Conservation (phyloP, 805 yeast species). For the Yarrowia sp. region DNA sequence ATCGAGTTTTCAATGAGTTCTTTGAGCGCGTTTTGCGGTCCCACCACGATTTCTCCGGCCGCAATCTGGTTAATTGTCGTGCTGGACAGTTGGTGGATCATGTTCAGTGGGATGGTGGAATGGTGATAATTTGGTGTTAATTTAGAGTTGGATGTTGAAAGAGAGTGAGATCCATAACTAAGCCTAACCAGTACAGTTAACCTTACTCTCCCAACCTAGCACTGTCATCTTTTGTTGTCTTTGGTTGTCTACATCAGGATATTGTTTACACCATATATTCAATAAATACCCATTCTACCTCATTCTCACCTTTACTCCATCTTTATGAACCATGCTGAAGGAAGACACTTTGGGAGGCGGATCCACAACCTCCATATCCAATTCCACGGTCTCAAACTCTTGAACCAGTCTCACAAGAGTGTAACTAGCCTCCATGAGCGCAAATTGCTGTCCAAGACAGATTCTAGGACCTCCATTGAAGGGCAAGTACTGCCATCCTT, state of each 20-base stretch:
- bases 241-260: too few species aligned
- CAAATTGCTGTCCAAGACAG: conserved; percentile 52
- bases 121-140: background rate
- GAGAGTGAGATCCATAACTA: too few species aligned
- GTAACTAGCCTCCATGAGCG: conserved; percentile 47
- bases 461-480: conserved; percentile 52
- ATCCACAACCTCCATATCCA: background rate
- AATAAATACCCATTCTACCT: too few species aligned
- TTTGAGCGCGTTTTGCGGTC: conserved; percentile 91
- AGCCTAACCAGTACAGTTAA: too few species aligned
- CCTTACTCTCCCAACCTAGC: too few species aligned
- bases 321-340: background rate
- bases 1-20: conserved; percentile 90
- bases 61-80: conserved; percentile 87
- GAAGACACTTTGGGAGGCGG: background rate
- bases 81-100: conserved; percentile 50
- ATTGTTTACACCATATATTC: too few species aligned
- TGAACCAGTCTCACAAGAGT: conserved; percentile 42
- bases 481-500: conserved; percentile 47
- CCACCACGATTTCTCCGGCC: conserved; percentile 93
- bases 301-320: background rate
- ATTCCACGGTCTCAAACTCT: conserved; percentile 33
- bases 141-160: too few species aligned
- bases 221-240: too few species aligned
- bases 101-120: background rate